Base-by-base conservation (phyloP, 2,329 filamentous ascomycete genomes). In the Exophiala sideris region DNA sequence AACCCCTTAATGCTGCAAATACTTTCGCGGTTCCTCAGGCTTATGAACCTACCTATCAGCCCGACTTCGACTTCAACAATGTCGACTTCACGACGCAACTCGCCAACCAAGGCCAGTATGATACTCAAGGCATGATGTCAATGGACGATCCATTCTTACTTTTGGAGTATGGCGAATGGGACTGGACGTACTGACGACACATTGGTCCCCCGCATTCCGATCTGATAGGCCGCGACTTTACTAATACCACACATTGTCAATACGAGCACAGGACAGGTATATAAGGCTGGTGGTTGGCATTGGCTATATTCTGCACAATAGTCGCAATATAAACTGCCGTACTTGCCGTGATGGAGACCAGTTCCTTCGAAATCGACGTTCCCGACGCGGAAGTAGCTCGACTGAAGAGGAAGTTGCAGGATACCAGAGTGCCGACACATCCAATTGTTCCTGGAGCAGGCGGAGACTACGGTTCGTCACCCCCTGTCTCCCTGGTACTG, bases 301-400 rank as follows among this genome's bases (percentile, higher is more conserved):
- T 5, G 24, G 5, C 3, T 5, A 29, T 29, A 29, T 29, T 8
- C 7, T 29, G 24, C 24, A 8, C 24, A 29, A 29, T 3, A 29
- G 7, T 5, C 2, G 24, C 24, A 29, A 29, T 5, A 29, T 18
- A 29, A 29, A 29, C 7, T 29, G 5, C 24, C 24, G 1, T 29
- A 29, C 24, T 29, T 8, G 24, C 24, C 24, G 24, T 4, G 6
- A 52, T 55, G 46, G 35, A 33, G 1, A 48, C 58, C 10, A 41
- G 40, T 32, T 42, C 48, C 29, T 60, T 58, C 55, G 52, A 42
- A 42, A 54, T 60, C 57, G 54, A 58, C 24, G 40, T 58, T 10
- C 14, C 54, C 9, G 9, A 39, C 11, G 18, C 24, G 12, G 57
- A 60, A 44, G 52, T 60, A 29, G 55, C 58, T n/a, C 51, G 51